Evolutionary conservation across 2,329 filamentous ascomycete genomes (phyloP), one percentile per base, ranked within the genome.

Genomic region (Pestalotiopsis sp.): DNA sequence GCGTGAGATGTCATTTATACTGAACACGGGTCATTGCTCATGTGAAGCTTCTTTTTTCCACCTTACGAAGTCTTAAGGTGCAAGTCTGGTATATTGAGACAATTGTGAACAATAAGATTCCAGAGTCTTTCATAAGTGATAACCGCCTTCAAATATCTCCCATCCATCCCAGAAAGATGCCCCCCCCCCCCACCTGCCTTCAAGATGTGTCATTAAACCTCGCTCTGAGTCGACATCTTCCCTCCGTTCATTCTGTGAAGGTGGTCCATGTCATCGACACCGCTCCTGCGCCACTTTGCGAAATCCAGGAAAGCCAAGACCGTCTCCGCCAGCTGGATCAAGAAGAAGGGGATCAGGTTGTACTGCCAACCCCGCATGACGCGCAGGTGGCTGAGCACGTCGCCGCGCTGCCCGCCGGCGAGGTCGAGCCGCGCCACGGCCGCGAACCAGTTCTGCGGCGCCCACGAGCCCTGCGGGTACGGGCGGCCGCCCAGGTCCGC

Each of bases 391-490:
- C 64, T 70, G 49, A 58, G 61, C 9, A 81, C 75, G 56, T 77
- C 73, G 57, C 67, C 69, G 49, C 73, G 70, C 31, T 36, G 31
- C 23, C 73, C 68, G 45, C 12, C 61, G 23, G 72, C 71, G 4
- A 82, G 66, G 56, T 78, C 72, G 23, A 82, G 73, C 17, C 39
- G 20, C 59, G 80, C 72, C 38, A 82, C 72, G 5, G 79, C 79
- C 3, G 72, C 68, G 68, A 80, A 80, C 81, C 81, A 83, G 69
- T 75, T 79, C 70, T 81, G 79, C 20, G 81, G 81, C 20, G 81
- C 80, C 81, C 81, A 83, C 9, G 68, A 56, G 57, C 73, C 71
- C 9, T 75, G 64, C 1, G 75, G 73, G 62, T 83, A 83, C 3
- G 73, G 70, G 17, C 41, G 56, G 13, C 74, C 72, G n/a, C 73